Percentiles rank a stretch among this genome's conserved stretches.
Conservation (phyloP, 306 rosid species). For the Canavalia gladiata region DNA sequence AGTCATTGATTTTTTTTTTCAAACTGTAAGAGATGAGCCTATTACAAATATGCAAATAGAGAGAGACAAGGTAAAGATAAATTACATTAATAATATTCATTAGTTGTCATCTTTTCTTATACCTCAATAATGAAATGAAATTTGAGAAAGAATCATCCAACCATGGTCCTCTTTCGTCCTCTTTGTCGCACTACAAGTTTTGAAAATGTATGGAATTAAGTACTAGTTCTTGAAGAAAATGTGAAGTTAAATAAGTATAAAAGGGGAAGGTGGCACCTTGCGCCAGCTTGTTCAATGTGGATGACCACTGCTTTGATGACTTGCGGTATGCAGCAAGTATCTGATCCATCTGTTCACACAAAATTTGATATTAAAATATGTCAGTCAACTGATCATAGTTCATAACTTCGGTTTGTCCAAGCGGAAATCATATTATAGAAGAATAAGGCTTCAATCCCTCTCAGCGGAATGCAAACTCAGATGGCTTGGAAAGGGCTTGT, state of each 20-base stretch:
- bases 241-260: slow-evolving; percentile 12
- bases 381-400: slow-evolving; percentile 55
- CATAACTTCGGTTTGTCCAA: not conserved
- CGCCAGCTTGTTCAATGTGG: slow-evolving; percentile 63
- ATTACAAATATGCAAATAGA: slow-evolving; percentile 26
- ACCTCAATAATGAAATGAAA: slow-evolving; percentile 30
- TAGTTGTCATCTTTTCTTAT: not conserved
- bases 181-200: slow-evolving; percentile 81
- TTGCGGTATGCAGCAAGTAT: slow-evolving; percentile 80
- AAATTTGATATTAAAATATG: slow-evolving; percentile 1
- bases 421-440: slow-evolving; percentile 1
- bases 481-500: too few relatives aligned
- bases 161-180: slow-evolving; percentile 95
- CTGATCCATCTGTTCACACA: slow-evolving; percentile 51
- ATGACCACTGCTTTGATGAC: slow-evolving; percentile 93
- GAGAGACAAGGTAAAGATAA: slow-evolving; percentile 20
- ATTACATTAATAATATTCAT: slow-evolving; percentile 26
- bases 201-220: slow-evolving; percentile 27
- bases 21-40: slow-evolving; percentile 16
- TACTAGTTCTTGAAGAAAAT: not conserved
- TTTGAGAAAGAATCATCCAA: slow-evolving; percentile 64
- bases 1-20: not conserved
- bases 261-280: slow-evolving; percentile 52
- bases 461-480: too few relatives aligned
- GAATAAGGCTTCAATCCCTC: not conserved